phyloP scores from a whole-genome alignment of 345 rosid species.

The Aurinia saxatilis region DNA sequence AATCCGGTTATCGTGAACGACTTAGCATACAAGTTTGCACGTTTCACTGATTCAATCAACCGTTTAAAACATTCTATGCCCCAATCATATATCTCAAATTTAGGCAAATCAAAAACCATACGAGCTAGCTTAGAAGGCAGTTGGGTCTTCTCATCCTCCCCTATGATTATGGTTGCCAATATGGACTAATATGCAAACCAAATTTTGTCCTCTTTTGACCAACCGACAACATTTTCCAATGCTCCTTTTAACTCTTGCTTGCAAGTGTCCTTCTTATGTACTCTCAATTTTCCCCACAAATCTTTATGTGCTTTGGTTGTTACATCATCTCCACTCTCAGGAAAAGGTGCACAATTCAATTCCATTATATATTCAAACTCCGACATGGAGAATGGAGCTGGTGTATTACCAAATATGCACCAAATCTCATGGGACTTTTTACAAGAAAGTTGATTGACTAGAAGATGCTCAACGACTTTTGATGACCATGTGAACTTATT shows the following conservation, averaged over 20 bases:
- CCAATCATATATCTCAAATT: not conserved
- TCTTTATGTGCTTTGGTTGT: not conserved
- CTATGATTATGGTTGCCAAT: no score
- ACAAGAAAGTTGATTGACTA: no score
- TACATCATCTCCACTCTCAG: not conserved
- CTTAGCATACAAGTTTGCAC: no score
- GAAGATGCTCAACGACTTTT: not conserved
- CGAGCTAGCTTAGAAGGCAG: no score
- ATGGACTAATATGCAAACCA: no score
- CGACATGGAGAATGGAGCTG: not conserved
- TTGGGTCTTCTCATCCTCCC: no score
- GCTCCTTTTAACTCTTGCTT: no score
- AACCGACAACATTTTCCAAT: not conserved
- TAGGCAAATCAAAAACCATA: not conserved
- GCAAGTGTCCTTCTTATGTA: not conserved
- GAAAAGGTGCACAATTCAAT: not conserved
- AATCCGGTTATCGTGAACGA: not conserved
- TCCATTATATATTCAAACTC: no score
- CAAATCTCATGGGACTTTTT: not conserved
- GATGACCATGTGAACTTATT: not conserved
- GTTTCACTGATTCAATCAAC: not conserved
- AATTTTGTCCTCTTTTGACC: not conserved
- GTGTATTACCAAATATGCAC: not conserved
- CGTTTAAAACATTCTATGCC: not conserved
- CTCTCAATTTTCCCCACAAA: not conserved